Base-by-base conservation (phyloP, 495 filamentous ascomycete species). In the Saxophila tyrrhenica region DNA sequence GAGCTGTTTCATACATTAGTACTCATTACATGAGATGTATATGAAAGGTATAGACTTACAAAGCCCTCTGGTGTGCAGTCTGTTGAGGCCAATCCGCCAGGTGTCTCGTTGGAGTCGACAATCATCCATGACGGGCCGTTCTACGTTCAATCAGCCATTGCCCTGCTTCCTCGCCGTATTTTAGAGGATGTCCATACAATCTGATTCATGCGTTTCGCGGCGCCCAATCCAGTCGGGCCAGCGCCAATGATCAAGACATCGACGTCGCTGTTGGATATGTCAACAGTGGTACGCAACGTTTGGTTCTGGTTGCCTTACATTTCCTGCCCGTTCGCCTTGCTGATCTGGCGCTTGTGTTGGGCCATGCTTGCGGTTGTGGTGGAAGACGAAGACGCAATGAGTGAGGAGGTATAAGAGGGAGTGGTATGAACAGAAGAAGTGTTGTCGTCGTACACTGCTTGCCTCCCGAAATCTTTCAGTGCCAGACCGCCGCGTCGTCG, bases 221-320 rank as follows among this genome's bases (percentile, higher is more conserved):
- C 92, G 74, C 92, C 92, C 62, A 96, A 77, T 62, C 92, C 92
- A 62, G 92, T 97, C 54, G 92, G 92, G 62, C 92, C 92, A 72
- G 92, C 92, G 62, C 92, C 92, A 78, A 99, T 96, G 73, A 99
- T 83, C 64, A 99, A 86, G 61, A 99, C 84, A 73, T 99, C 94
- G 68, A 99, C 89, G 57, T 85, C 82, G 69, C 89, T 95, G 64
- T 42, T 55, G 52, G 25, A 51, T 23, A 11, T 54, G 55, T 61
- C 32, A 50, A 43, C 29, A 57, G 35, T 44, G 20, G 43, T 15
- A 35, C 13, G 48, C 41, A 47, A 11, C 16, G 44, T 44, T 42
- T 41, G 7, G 29, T 43, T 43, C 23, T 20, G 38, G 52, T 45
- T 50, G 45, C 9, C 66, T 59, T 59, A 75, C 73, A 73, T 71